A percentile compares a stretch with the other conserved stretches of the same genome.
Evolutionary conservation across 129 eudicot genomes (phyloP).

Genomic region (Mikania micrantha): DNA sequence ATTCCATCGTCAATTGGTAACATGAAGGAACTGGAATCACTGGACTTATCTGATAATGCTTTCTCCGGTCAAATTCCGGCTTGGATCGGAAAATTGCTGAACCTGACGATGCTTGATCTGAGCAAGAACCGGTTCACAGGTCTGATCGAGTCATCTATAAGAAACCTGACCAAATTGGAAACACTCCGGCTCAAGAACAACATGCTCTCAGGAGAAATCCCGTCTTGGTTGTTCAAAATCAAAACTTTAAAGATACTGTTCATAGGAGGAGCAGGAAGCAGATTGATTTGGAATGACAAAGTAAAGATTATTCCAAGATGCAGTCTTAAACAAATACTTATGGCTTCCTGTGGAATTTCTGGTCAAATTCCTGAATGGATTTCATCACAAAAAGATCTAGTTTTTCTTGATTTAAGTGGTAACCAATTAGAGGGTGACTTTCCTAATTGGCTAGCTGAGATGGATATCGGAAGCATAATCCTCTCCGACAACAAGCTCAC

Average conservation of each 20-base stretch:
- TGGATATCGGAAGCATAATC: constrained; percentile 48
- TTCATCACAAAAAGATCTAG: constrained; percentile 37
- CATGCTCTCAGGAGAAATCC: constrained; percentile 44
- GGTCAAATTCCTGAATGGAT: constrained; percentile 48
- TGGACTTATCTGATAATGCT: constrained; percentile 35
- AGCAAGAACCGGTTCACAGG: constrained; percentile 42
- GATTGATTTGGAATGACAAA: constrained; percentile 42
- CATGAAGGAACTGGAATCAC: constrained; percentile 26
- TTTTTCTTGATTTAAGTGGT: constrained; percentile 42
- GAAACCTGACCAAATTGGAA: constrained; percentile 30
- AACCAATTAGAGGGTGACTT: constrained; percentile 39
- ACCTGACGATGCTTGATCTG: constrained; percentile 38
- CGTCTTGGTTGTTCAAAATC: constrained; percentile 42
- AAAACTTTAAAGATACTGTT: constrained; percentile 29
- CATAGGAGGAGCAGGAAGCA: constrained; percentile 44
- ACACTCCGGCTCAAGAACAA: constrained; percentile 35
- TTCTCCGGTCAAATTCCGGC: constrained; percentile 36
- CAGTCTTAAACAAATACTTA: constrained; percentile 34
- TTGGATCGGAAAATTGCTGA: constrained; percentile 28
- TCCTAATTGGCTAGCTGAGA: constrained; percentile 53
- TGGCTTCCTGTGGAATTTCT: constrained; percentile 30
- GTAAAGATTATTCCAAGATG: constrained; percentile 45
- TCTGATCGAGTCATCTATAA: constrained; percentile 34
- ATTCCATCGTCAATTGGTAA: constrained; percentile 31
- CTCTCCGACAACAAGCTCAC: constrained; percentile 47